These are phyloP conservation scores for Collybia sp. DNA, from an alignment of 768 basidiomycete genomes.

Conservation along the genomic window DNA sequence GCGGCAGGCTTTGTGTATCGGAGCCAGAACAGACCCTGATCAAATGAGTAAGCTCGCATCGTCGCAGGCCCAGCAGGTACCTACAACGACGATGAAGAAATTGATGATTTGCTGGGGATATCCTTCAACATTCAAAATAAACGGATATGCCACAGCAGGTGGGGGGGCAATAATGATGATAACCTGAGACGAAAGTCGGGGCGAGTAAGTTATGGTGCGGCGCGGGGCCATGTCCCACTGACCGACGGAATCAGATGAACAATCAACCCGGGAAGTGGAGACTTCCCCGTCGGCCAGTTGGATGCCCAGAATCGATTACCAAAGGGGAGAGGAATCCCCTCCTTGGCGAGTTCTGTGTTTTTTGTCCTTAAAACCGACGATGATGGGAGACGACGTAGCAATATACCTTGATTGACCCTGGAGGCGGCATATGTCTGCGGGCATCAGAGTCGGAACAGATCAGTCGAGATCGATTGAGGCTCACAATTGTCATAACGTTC, in stretches of 20 bases:
- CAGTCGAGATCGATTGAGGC: no score
- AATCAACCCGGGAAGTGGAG: slow-evolving; percentile 51
- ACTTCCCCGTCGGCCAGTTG: slow-evolving; percentile 56
- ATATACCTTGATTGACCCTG: slow-evolving; percentile 46
- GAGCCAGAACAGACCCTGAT: slow-evolving; percentile 51
- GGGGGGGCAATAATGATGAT: slow-evolving; percentile 32
- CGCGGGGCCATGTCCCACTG: no score
- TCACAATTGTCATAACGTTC: no score
- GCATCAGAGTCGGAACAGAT: neutral
- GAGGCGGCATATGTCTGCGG: slow-evolving; percentile 44
- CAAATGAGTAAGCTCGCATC: no score
- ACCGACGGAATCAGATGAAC: slow-evolving; percentile 50
- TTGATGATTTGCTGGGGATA: slow-evolving; percentile 54
- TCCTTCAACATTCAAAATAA: slow-evolving; percentile 53
- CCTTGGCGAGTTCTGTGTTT: slow-evolving; percentile 50
- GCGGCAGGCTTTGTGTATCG: slow-evolving; percentile 44
- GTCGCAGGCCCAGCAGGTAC: slow-evolving; percentile 8
- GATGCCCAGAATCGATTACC: slow-evolving; percentile 58
- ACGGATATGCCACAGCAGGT: slow-evolving; percentile 48
- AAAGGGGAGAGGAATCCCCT: slow-evolving; percentile 57
- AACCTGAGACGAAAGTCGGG: no score
- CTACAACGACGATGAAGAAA: slow-evolving; percentile 50
- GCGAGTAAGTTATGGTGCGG: no score
- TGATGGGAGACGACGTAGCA: neutral
- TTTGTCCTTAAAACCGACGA: neutral